These are phyloP conservation scores for Rhododendron kiyosumense DNA, from an alignment of 148 eudicot species.

Conservation along the genomic window DNA sequence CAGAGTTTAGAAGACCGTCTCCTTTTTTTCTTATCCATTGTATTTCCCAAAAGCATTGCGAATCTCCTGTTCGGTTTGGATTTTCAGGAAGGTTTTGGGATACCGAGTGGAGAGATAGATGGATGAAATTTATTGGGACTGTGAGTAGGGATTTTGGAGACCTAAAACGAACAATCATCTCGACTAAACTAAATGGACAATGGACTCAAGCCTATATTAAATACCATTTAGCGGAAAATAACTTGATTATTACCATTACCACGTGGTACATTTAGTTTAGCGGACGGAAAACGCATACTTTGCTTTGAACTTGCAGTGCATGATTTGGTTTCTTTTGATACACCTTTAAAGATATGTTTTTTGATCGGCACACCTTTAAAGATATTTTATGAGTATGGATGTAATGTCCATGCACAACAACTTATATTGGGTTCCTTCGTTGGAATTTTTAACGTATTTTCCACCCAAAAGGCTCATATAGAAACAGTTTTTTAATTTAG, in stretches of 20 bases:
- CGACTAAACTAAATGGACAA: neutral
- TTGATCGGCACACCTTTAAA: neutral
- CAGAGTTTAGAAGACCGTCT: neutral
- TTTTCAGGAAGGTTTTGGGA: too few species aligned
- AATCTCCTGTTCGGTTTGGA: neutral
- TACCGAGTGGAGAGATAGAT: too few species aligned
- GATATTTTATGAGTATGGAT: neutral
- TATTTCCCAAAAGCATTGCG: neutral
- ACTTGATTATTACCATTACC: neutral
- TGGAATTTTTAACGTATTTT: neutral
- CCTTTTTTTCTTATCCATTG: neutral
- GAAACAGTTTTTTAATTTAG: neutral
- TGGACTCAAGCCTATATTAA: too few species aligned
- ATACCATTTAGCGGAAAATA: too few species aligned
- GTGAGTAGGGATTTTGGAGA: too few species aligned
- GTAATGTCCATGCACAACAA: neutral
- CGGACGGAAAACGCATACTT: too few species aligned
- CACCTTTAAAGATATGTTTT: neutral
- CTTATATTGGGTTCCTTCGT: neutral
- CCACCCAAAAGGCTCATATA: neutral
- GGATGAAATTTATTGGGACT: too few species aligned
- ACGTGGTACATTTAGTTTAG: neutral
- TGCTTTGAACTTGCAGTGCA: neutral
- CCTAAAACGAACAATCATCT: too few species aligned
- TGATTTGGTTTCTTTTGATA: neutral